phyloP scores from a whole-genome alignment of 768 basidiomycete genomes.

The Strobilomyces dryophilus region DNA sequence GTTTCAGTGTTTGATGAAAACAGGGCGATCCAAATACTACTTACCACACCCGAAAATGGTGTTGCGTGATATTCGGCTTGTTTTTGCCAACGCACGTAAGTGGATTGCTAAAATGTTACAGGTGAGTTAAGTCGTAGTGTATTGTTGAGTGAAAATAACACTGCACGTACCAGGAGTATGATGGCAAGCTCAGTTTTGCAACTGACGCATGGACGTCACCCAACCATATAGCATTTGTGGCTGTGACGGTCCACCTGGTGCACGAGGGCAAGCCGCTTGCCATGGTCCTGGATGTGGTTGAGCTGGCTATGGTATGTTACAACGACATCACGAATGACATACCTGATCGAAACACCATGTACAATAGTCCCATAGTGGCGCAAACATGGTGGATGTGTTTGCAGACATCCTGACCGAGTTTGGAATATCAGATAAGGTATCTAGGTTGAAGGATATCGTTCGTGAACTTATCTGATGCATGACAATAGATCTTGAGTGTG shows the following conservation, averaged over 20 bases:
- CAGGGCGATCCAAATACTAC: no score
- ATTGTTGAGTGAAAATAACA: no score
- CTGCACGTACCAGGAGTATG: slow-evolving; percentile 1
- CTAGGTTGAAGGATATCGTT: background rate
- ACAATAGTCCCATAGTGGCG: background rate
- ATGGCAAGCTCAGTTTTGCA: background rate
- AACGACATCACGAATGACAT: no score
- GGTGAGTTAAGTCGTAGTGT: no score
- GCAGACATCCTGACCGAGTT: background rate
- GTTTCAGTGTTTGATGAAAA: no score
- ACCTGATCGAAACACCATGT: background rate
- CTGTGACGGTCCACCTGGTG: background rate
- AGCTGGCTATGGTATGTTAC: background rate
- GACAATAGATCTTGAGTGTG: slow-evolving; percentile 3
- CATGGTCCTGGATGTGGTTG: background rate
- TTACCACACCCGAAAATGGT: no score
- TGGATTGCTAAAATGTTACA: background rate
- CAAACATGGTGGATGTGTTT: background rate
- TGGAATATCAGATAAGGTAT: background rate
- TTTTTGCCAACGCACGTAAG: background rate
- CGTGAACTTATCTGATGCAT: background rate
- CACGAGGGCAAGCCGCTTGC: background rate
- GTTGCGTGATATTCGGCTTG: no score
- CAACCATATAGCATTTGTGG: background rate
- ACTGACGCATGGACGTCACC: background rate